Evolutionary conservation across 306 rosid species (phyloP).

Genomic region (Castanea sativa): DNA sequence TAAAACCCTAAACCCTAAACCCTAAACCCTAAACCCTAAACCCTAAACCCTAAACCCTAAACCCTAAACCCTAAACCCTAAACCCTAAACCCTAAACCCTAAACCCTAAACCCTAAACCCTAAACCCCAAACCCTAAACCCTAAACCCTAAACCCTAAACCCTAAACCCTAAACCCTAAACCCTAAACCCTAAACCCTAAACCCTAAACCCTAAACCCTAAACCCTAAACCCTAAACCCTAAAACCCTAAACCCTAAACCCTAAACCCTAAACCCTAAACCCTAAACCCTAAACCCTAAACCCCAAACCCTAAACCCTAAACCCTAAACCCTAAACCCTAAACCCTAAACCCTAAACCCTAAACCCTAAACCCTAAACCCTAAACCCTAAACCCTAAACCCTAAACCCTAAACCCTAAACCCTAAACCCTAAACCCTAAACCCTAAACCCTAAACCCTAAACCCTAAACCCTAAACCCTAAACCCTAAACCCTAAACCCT

Average conservation of each 20-base stretch:
- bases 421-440: slow-evolving; percentile 8
- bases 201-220: slow-evolving; percentile 14
- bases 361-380: neutral
- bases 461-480: slow-evolving; percentile 9
- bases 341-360: neutral
- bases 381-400: neutral
- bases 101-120: slow-evolving; percentile 25
- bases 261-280: slow-evolving; percentile 15
- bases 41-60: slow-evolving; percentile 19
- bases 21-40: neutral
- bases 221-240: slow-evolving; percentile 13
- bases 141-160: slow-evolving; percentile 16
- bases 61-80: slow-evolving; percentile 22
- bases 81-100: slow-evolving; percentile 23
- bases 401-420: slow-evolving; percentile 1
- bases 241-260: slow-evolving; percentile 17
- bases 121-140: slow-evolving; percentile 21
- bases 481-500: neutral
- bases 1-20: neutral
- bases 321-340: slow-evolving; percentile 13
- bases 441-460: slow-evolving; percentile 8
- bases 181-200: slow-evolving; percentile 10
- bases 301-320: slow-evolving; percentile 15
- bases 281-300: slow-evolving; percentile 13
- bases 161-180: slow-evolving; percentile 7